Conservation (phyloP, 1,284 basidiomycete genomes). For the Melampsora medusae region DNA sequence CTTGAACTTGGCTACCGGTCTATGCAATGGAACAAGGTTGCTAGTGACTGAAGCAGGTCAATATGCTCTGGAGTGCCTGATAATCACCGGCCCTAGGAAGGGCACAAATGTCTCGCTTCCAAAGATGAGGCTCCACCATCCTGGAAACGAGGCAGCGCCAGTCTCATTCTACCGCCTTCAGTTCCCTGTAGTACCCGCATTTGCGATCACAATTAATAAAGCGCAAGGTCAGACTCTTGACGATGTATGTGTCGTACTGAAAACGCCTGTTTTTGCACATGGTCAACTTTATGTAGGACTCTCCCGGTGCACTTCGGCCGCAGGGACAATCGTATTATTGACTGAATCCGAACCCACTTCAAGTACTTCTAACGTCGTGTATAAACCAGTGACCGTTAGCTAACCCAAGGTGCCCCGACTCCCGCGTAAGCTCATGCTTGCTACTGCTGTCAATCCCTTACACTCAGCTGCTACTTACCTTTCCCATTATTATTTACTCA, state of each 20-base stretch:
- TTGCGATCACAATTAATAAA: conserved; percentile 59
- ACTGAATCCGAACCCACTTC: no score
- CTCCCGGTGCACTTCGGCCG: conserved; percentile 47
- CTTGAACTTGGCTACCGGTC: not conserved
- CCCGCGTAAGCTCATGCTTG: no score
- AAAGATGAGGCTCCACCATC: not conserved
- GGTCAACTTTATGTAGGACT: conserved; percentile 59
- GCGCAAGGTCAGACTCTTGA: conserved; percentile 58
- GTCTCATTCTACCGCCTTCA: conserved; percentile 53
- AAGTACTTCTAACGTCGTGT: no score
- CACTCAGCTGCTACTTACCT: no score
- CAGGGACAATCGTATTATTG: no score
- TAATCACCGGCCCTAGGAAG: not conserved
- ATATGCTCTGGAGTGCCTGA: not conserved
- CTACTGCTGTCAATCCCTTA: no score
- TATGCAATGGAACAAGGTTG: conserved; percentile 15
- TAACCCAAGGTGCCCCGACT: no score
- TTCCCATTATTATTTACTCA: no score
- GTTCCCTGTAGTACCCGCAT: conserved; percentile 58
- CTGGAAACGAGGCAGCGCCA: not conserved
- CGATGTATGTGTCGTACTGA: conserved; percentile 54
- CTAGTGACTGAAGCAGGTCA: not conserved
- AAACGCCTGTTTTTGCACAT: conserved; percentile 45
- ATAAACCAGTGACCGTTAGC: no score
- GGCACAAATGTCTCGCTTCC: not conserved